Percentiles rank a stretch among this genome's conserved stretches.
These are phyloP conservation scores for Saccharomyces hybrid DNA, from an alignment of 1,139 yeast species.

Conservation along the genomic window DNA sequence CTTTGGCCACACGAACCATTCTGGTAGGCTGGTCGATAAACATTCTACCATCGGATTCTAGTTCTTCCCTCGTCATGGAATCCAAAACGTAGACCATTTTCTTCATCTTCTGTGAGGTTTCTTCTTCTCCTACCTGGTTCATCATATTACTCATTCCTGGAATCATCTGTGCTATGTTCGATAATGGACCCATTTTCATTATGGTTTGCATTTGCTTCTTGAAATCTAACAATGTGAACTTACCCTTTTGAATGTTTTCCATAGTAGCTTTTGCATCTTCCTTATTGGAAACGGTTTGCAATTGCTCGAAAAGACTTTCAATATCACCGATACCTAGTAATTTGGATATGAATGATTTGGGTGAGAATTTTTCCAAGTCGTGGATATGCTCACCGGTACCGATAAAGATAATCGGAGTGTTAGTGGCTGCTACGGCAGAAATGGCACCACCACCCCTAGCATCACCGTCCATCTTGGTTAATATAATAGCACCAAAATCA, in stretches of 20 bases:
- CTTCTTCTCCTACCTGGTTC: slow-evolving; percentile 86
- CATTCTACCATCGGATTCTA: slow-evolving; percentile 82
- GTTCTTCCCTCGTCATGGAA: slow-evolving; percentile 89
- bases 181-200: slow-evolving; percentile 92
- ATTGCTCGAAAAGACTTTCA: slow-evolving; percentile 90
- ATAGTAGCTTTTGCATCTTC: slow-evolving; percentile 88
- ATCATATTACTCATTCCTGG: slow-evolving; percentile 89
- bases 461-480: slow-evolving; percentile 97
- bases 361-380: slow-evolving; percentile 87
- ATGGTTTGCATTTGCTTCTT: slow-evolving; percentile 94
- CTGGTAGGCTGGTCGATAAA: slow-evolving; percentile 79
- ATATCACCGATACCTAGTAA: slow-evolving; percentile 92
- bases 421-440: slow-evolving; percentile 95
- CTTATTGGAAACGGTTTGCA: slow-evolving; percentile 61
- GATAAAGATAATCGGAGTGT: slow-evolving; percentile 91
- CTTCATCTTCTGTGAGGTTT: slow-evolving; percentile 72
- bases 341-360: slow-evolving; percentile 81
- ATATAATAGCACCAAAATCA: slow-evolving; percentile 88
- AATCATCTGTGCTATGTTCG: slow-evolving; percentile 90
- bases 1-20: slow-evolving; percentile 84
- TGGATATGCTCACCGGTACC: slow-evolving; percentile 98
- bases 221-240: slow-evolving; percentile 83
- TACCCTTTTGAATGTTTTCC: slow-evolving; percentile 92
- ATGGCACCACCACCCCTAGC: slow-evolving; percentile 99
- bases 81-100: slow-evolving; percentile 91